These are phyloP conservation scores for Ramaria rubella DNA, from an alignment of 768 basidiomycete species.

Conservation along the genomic window DNA sequence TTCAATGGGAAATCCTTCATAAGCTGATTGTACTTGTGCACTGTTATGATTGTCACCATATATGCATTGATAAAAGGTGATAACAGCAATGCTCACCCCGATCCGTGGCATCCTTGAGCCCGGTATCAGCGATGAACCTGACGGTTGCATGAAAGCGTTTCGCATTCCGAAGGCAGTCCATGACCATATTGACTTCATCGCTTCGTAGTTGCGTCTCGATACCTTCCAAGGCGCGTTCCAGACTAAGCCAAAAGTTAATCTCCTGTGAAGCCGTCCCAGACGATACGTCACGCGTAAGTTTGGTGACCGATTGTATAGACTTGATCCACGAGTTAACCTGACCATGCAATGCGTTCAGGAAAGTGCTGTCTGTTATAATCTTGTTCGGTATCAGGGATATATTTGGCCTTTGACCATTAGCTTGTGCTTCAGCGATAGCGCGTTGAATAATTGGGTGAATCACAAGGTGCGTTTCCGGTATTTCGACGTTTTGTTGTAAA, in stretches of 20 bases:
- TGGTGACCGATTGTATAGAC: constrained; percentile 93
- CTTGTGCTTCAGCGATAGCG: constrained; percentile 51
- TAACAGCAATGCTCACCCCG: constrained; percentile 44
- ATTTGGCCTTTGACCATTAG: constrained; percentile 55
- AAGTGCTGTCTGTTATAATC: constrained; percentile 77
- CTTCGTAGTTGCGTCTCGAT: constrained; percentile 89
- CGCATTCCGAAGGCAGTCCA: constrained; percentile 91
- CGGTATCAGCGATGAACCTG: constrained; percentile 96
- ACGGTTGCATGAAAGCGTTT: constrained; percentile 97
- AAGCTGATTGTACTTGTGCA: constrained; percentile 95
- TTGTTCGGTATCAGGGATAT: constrained; percentile 69
- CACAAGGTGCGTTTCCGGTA: constrained; percentile 89
- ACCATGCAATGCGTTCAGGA: constrained; percentile 87
- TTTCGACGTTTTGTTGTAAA: constrained; percentile 98
- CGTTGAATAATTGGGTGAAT: constrained; percentile 87
- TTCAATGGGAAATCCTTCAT: constrained; percentile 99
- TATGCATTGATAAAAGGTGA: not conserved
- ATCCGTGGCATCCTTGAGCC: constrained; percentile 89
- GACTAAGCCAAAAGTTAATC: constrained; percentile 97
- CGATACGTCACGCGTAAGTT: constrained; percentile 86
- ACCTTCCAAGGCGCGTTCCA: constrained; percentile 88
- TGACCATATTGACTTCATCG: constrained; percentile 87
- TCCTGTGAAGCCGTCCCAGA: constrained; percentile 97
- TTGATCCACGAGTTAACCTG: constrained; percentile 99
- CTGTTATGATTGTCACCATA: constrained; percentile 35